Evolutionary conservation across 2,329 filamentous ascomycete genomes (phyloP).

Genomic region (Salinomyces thailandicus): DNA sequence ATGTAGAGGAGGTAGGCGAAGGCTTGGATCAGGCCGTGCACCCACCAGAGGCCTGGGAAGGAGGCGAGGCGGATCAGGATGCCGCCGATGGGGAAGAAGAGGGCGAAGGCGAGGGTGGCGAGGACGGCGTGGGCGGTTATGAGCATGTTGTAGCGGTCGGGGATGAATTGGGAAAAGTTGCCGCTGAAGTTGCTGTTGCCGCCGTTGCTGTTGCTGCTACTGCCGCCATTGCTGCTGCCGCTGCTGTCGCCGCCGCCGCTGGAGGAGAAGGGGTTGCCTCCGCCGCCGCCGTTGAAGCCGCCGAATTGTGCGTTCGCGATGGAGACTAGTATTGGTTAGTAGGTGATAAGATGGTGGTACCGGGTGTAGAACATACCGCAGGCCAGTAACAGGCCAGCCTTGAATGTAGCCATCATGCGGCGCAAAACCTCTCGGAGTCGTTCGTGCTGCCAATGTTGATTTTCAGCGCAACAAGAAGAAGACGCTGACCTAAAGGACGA

Average conservation of each 20-base stretch:
- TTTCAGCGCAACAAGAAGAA: neutral
- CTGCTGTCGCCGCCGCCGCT: conserved; percentile 1
- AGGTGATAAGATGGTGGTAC: no score
- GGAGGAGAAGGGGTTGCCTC: neutral
- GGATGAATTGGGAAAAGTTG: neutral
- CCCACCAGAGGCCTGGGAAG: conserved; percentile 34
- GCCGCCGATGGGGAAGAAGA: conserved; percentile 37
- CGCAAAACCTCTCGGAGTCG: neutral
- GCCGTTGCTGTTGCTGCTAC: neutral
- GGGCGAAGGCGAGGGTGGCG: conserved; percentile 35
- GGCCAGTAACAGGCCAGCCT: conserved; percentile 2
- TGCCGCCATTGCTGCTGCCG: conserved; percentile 1
- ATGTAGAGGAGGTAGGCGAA: conserved; percentile 40
- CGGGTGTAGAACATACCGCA: no score
- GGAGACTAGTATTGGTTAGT: no score
- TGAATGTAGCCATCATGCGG: conserved; percentile 1
- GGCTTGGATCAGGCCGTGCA: conserved; percentile 40
- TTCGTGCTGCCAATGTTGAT: neutral
- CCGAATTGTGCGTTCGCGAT: conserved; percentile 4
- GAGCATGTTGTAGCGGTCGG: conserved; percentile 18
- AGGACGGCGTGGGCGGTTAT: conserved; percentile 37
- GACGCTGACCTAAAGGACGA: neutral
- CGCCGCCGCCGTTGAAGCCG: neutral
- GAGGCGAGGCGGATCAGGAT: conserved; percentile 37
- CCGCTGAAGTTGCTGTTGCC: neutral